A percentile compares a stretch with the other conserved stretches of the same genome.
These are phyloP conservation scores for Phytophthora pinifolia DNA, from an alignment of 352 stramenopile species.

Conservation along the genomic window DNA sequence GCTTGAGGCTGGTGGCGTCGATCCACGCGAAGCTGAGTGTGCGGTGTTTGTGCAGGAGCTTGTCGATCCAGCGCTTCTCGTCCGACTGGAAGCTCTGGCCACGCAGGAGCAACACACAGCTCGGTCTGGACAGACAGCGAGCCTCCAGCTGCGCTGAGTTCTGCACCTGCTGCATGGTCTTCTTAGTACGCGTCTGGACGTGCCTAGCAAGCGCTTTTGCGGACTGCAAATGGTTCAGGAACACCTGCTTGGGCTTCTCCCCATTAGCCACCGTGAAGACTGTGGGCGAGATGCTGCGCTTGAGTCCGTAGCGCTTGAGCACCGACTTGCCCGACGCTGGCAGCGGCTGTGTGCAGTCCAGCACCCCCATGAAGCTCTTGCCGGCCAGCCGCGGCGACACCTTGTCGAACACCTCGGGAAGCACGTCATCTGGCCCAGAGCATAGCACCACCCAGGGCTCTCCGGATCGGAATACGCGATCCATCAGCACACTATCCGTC, in stretches of 20 bases:
- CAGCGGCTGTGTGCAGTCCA: slow-evolving; percentile 74
- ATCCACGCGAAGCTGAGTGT: slow-evolving; percentile 72
- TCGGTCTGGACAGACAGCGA: slow-evolving; percentile 61
- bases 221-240: slow-evolving; percentile 63
- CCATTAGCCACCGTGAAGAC: slow-evolving; percentile 83
- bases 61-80: slow-evolving; percentile 74
- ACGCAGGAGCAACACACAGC: slow-evolving; percentile 69
- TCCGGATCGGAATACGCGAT: slow-evolving; percentile 75
- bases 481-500: slow-evolving; percentile 47
- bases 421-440: slow-evolving; percentile 57
- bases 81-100: slow-evolving; percentile 55
- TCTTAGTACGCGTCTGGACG: slow-evolving; percentile 56
- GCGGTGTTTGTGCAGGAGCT: slow-evolving; percentile 57
- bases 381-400: slow-evolving; percentile 52
- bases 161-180: slow-evolving; percentile 55
- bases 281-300: slow-evolving; percentile 57
- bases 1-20: slow-evolving; percentile 60
- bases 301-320: slow-evolving; percentile 62
- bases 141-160: slow-evolving; percentile 65
- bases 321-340: slow-evolving; percentile 56
- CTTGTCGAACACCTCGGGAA: slow-evolving; percentile 76
- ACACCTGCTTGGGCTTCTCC: slow-evolving; percentile 75
- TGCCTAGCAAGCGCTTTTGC: slow-evolving; percentile 60
- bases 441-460: slow-evolving; percentile 86
- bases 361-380: slow-evolving; percentile 62